Evolutionary conservation across 495 filamentous ascomycete species (phyloP), one percentile per base, ranked within the genome.

Genomic region (Jackrogersella multiformis): DNA sequence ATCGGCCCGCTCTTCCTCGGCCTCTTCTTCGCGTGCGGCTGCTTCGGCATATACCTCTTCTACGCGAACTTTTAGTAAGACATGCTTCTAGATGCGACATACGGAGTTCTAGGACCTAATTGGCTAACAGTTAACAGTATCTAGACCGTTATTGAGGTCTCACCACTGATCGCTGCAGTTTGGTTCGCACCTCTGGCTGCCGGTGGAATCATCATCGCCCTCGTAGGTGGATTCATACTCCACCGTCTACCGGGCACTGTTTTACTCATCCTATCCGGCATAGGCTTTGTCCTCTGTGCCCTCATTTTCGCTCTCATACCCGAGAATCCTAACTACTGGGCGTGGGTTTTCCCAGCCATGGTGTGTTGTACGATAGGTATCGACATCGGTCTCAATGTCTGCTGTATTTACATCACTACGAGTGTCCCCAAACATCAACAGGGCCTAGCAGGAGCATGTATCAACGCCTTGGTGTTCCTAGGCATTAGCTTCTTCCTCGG

Each of bases 321-420:
- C 0, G 49, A 65, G 4, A 84, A 83, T 1, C 85, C 85, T 0
- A 85, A 82, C 23, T 72, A 68, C 20, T 69, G 65, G 64, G 82
- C 84, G 0, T 90, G 83, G 58, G 81, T 92, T 3, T 89, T 92
- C 70, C 89, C 90, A 0, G 77, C 88, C 2, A 92, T 92, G 90
- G 80, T 91, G 42, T 88, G 87, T 66, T 87, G 84, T 1, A 92
- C 90, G 0, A 75, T 90, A 36, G 90, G 87, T 5, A 88, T 92
- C 39, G 90, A 92, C 65, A 84, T 92, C 54, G 87, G 85, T 32
- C 92, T 87, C 82, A 92, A 88, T 64, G 77, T 92, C 5, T 81
- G 88, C 32, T 89, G 89, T 65, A 86, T 93, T 39, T 92, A 92
- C 73, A 87, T 91, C 65, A 90, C 88, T 3, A 89, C 88, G 0